phyloP scores from a whole-genome alignment of 371 early-diverging fungal genomes.

The Globomyces sp. region DNA sequence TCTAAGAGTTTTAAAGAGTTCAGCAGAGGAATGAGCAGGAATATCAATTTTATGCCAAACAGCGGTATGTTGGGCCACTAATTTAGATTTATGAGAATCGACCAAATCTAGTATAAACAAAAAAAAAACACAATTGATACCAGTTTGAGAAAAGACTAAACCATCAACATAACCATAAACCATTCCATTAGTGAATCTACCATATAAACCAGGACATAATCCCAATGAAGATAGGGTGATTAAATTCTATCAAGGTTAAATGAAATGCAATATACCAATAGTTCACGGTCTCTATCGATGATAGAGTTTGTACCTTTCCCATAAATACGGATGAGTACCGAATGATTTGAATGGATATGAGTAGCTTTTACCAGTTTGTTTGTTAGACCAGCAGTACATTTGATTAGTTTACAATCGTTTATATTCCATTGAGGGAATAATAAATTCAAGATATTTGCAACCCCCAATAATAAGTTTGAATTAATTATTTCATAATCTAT shows the following conservation, averaged over 20 bases:
- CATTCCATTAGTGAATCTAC: constrained; percentile 82
- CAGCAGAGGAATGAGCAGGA: constrained; percentile 48
- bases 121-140: neutral
- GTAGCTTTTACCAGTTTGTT: constrained; percentile 80
- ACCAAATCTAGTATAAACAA: constrained; percentile 57
- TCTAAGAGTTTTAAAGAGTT: constrained; percentile 71
- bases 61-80: constrained; percentile 79
- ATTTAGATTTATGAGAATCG: constrained; percentile 63
- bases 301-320: constrained; percentile 82
- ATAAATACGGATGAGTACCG: constrained; percentile 84
- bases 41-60: constrained; percentile 73
- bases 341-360: constrained; percentile 57
- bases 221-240: constrained; percentile 66
- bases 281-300: constrained; percentile 87
- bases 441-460: too few relatives aligned
- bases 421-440: neutral
- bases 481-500: too few relatives aligned
- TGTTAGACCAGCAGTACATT: constrained; percentile 91
- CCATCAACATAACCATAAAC: constrained; percentile 90
- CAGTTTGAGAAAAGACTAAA: constrained; percentile 31
- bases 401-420: constrained; percentile 34
- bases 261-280: constrained; percentile 61
- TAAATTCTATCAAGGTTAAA: constrained; percentile 62
- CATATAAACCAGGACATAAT: constrained; percentile 79
- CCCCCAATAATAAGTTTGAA: too few relatives aligned